Base-by-base conservation (phyloP, 1,139 yeast genomes). In the Yamadazyma epiphylla region DNA sequence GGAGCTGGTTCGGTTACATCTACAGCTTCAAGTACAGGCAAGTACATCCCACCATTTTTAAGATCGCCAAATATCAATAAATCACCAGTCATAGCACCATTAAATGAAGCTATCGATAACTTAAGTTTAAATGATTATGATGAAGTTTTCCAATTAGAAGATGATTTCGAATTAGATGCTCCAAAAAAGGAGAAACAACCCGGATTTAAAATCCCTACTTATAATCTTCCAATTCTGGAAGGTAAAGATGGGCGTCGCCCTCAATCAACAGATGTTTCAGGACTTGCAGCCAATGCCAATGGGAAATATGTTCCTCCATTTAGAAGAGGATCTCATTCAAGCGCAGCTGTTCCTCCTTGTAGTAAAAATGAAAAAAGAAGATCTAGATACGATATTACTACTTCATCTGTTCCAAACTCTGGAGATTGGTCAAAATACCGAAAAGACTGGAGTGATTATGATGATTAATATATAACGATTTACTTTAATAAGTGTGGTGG, bases 261-360 rank as follows among this genome's bases (percentile, higher is more conserved):
- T 20, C 28, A 29, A 19, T 45, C 52, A 10, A 35, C 35, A 26
- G 40, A 41, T n/a, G 32, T 41, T 24, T 42, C 44, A 21, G 24
- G 26, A 23, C 33, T 41, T 24, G 38, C 45, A 14, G 32, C 48
- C 2, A 37, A 51, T 24, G 34, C 52, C 6, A 58, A 66, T 22
- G 82, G 82, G 1, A 79, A 78, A 48, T 82, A 82, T 45, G 60
- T 82, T 26, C 89, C 89, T 17, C 91, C 89, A 12, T 80, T 74
- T 49, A 61, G 83, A 47, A 65, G 89, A 49, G 67, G 67, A 0
- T 63, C 72, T 2, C 62, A 58, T 22, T 35, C 50, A 5, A 25
- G 44, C 13, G 42, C 36, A 7, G 22, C 21, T 15, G 5, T 12
- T 13, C 15, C 13, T 26, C 10, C n/a, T 4, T 14, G 23, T 20